Conservation (phyloP, 371 early-diverging fungal genomes). For the Zychaea mexicana region DNA sequence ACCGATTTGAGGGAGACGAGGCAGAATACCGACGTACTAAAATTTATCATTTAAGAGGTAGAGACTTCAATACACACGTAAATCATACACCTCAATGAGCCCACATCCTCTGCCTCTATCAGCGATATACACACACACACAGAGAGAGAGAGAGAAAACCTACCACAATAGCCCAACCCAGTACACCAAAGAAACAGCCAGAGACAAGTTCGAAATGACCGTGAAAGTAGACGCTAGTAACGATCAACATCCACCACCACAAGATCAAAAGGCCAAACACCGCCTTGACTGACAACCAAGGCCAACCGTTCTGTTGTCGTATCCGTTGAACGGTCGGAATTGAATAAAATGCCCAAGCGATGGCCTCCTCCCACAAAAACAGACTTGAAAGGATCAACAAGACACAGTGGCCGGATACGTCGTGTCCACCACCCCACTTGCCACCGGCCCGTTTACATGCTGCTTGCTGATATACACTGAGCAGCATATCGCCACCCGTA, state of each 20-base stretch:
- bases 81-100: background rate
- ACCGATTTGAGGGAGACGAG: conserved; percentile 26
- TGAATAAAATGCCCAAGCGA: conserved; percentile 36
- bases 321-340: conserved; percentile 20
- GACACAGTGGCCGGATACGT: conserved; percentile 91
- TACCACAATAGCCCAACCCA: conserved; percentile 67
- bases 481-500: background rate
- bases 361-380: conserved; percentile 75
- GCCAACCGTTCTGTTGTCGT: conserved; percentile 13
- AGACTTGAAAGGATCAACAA: conserved; percentile 82
- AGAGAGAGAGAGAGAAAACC: too few species aligned
- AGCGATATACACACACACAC: too few species aligned
- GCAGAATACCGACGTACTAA: conserved; percentile 45
- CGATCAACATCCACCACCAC: conserved; percentile 78
- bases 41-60: too few species aligned
- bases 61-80: background rate
- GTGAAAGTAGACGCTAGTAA: conserved; percentile 85
- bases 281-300: conserved; percentile 29
- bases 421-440: conserved; percentile 76
- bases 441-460: conserved; percentile 72
- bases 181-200: conserved; percentile 70
- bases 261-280: conserved; percentile 44
- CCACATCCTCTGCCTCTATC: too few species aligned
- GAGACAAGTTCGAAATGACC: conserved; percentile 69
- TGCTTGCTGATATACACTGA: conserved; percentile 28